Percentiles rank a stretch among this genome's conserved stretches.
phyloP scores from a whole-genome alignment of 2,329 filamentous ascomycete genomes.

The Rutstroemia sydowiana region DNA sequence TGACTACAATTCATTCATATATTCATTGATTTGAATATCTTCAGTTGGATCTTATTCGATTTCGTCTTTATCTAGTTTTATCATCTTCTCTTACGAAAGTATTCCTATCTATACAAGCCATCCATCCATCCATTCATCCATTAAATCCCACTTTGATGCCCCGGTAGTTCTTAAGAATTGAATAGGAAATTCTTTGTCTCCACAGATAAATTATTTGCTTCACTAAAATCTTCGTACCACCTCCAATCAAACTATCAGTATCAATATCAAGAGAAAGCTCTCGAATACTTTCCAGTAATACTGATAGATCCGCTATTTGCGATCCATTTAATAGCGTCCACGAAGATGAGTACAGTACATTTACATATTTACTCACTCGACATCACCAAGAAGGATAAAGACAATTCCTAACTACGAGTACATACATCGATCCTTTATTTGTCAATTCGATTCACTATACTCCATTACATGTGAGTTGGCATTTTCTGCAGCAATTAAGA shows the following conservation, averaged over 20 bases:
- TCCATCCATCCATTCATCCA: too few species aligned
- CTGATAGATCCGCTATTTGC: background rate
- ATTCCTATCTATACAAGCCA: too few species aligned
- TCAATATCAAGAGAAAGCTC: background rate
- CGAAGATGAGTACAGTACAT: background rate
- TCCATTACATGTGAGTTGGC: constrained; percentile 3
- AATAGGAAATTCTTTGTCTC: background rate
- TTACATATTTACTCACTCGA: background rate
- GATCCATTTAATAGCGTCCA: constrained; percentile 1
- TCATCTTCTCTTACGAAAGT: too few species aligned
- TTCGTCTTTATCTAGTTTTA: background rate
- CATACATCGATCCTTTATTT: background rate
- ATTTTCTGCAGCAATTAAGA: constrained; percentile 3
- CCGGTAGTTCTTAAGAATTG: background rate
- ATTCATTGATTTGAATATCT: too few species aligned
- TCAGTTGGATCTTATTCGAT: background rate
- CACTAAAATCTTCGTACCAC: background rate
- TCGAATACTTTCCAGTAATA: background rate
- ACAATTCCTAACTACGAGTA: background rate
- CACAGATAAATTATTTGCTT: background rate
- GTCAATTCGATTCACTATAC: background rate
- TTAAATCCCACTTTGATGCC: background rate
- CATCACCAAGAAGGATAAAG: constrained; percentile 1
- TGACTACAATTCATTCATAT: too few species aligned
- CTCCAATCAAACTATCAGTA: constrained; percentile 1